Percentiles rank a stretch among this genome's conserved stretches.
Evolutionary conservation across 352 stramenopile genomes (phyloP).

Genomic region (Phytophthora sojae): DNA sequence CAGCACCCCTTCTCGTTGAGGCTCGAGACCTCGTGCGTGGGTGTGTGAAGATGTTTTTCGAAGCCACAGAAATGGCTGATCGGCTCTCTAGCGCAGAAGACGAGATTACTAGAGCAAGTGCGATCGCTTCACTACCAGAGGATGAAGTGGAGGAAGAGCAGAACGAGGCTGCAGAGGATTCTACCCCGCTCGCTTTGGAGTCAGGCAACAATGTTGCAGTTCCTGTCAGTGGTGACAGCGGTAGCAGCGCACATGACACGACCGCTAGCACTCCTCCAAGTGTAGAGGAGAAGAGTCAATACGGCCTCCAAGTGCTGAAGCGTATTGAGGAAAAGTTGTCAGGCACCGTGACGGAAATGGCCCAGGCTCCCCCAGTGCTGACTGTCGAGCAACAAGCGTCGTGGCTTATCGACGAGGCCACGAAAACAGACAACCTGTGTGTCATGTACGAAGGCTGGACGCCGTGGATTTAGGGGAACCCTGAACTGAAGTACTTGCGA

Average conservation of each 20-base stretch:
- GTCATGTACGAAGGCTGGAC: constrained; percentile 93
- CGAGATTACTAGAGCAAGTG: constrained; percentile 5
- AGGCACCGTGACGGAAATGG: constrained; percentile 55
- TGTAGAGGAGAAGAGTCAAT: constrained; percentile 49
- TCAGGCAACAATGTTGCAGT: constrained; percentile 20
- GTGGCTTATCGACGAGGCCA: constrained; percentile 83
- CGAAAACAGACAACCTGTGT: constrained; percentile 83
- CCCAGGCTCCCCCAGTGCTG: constrained; percentile 36
- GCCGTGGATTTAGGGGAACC: constrained; percentile 74
- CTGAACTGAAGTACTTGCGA: too few relatives aligned
- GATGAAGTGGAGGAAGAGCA: constrained; percentile 26
- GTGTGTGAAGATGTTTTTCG: constrained; percentile 72
- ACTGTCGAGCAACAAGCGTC: constrained; percentile 79
- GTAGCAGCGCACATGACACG: constrained; percentile 12
- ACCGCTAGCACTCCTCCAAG: constrained; percentile 1
- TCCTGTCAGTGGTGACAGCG: constrained; percentile 23
- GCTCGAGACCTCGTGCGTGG: constrained; percentile 46
- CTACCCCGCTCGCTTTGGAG: constrained; percentile 8
- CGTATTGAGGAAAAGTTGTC: constrained; percentile 82
- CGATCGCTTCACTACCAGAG: constrained; percentile 7
- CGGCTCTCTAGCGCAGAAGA: constrained; percentile 49
- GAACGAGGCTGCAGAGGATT: constrained; percentile 9
- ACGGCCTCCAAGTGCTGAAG: constrained; percentile 73
- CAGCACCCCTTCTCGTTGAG: constrained; percentile 34
- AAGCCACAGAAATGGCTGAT: constrained; percentile 71